Evolutionary conservation across 2,329 filamentous ascomycete species (phyloP).

Genomic region (Nemania sp.): DNA sequence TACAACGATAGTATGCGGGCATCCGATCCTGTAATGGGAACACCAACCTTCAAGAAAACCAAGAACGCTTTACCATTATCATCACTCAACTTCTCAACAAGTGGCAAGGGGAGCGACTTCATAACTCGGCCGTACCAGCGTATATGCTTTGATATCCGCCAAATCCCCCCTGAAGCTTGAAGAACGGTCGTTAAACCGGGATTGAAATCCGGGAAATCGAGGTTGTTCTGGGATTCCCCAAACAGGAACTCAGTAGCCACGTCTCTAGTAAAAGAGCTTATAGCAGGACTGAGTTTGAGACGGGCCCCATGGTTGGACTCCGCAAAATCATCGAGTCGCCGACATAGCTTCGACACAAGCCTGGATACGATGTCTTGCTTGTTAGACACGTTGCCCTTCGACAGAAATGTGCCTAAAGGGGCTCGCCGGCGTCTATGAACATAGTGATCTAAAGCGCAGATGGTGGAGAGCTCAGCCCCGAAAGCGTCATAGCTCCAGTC

Average conservation of each 20-base stretch:
- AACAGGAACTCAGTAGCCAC: slow-evolving; percentile 24
- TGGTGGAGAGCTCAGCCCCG: slow-evolving; percentile 6
- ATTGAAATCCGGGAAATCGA: slow-evolving; percentile 40
- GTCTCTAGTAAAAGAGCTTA: slow-evolving; percentile 21
- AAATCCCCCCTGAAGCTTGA: slow-evolving; percentile 27
- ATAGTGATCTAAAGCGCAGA: slow-evolving; percentile 20
- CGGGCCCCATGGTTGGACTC: neutral
- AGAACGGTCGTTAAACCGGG: slow-evolving; percentile 5
- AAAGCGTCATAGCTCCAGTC: neutral
- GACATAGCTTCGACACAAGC: slow-evolving; percentile 17
- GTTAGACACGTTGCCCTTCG: slow-evolving; percentile 14
- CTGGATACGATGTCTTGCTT: slow-evolving; percentile 6
- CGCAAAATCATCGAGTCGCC: slow-evolving; percentile 18
- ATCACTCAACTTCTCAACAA: slow-evolving; percentile 15
- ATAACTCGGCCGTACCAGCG: slow-evolving; percentile 37
- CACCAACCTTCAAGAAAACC: slow-evolving; percentile 25
- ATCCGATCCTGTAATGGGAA: neutral
- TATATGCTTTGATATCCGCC: slow-evolving; percentile 44
- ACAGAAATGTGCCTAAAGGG: slow-evolving; percentile 19
- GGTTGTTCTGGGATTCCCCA: slow-evolving; percentile 15
- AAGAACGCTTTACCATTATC: slow-evolving; percentile 25
- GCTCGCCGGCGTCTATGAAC: slow-evolving; percentile 19
- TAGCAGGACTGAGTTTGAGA: slow-evolving; percentile 11
- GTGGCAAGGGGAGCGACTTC: slow-evolving; percentile 36
- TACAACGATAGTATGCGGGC: neutral